Evolutionary conservation across 805 yeast genomes (phyloP), one percentile per base, ranked within the genome.

Genomic region (Kregervanrija fluxuum): DNA sequence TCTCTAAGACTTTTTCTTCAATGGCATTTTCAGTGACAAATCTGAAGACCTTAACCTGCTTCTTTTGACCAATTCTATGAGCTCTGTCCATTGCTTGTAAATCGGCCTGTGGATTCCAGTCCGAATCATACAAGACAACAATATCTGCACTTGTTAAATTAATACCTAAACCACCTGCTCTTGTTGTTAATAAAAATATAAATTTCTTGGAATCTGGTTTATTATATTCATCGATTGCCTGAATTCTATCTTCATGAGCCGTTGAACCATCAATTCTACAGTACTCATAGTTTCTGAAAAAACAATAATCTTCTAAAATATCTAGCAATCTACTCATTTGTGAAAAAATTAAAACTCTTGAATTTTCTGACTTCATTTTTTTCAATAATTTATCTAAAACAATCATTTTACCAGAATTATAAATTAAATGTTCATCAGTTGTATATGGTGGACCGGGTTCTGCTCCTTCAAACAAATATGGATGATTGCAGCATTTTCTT

Each of bases 81-180:
- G 97, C 98, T 60, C 98, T 77, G 63, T 91, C 98, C 98, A 90
- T 90, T 1, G 97, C 97, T 67, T 90, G 98, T 56, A 90, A 71
- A 70, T 90, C 98, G 0, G 96, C 97, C 61, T 90, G 98, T 2
- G 98, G 98, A 59, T 90, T 90, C 98, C 98, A 90, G 67, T 90
- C 98, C 0, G 95, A 85, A 63, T 90, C 98, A 60, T 79, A 91
- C 28, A 90, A 64, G 3, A 90, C 77, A 41, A 90, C 98, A 37
- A 85, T 80, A 61, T 90, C 96, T 2, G 98, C 98, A 8, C 87
- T 78, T 0, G 95, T 91, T 59, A 90, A 72, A 59, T 91, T 90
- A 58, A 90, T 90, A 56, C 98, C 98, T 44, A 90, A 72, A 9
- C 98, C 98, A 64, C 98, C 98, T 6, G 98, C 97, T 66, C 98